phyloP scores from a whole-genome alignment of 2,329 filamentous ascomycete species.

The Fusarium aywerte region DNA sequence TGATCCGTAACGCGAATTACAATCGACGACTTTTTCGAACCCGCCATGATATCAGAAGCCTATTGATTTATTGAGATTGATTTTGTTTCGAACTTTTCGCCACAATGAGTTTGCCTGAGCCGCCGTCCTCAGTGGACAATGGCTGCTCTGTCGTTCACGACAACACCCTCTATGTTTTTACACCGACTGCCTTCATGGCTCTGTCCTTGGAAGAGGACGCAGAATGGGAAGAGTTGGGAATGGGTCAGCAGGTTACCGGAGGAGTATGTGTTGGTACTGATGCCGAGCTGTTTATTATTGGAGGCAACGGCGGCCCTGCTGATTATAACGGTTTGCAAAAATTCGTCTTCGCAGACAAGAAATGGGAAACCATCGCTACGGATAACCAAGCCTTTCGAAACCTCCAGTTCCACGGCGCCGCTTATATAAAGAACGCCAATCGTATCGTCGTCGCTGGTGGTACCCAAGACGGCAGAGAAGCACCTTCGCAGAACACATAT shows the following conservation, averaged over 20 bases:
- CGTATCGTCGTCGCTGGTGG: slow-evolving; percentile 86
- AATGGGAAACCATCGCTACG: slow-evolving; percentile 60
- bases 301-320: slow-evolving; percentile 68
- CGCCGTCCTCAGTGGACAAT: slow-evolving; percentile 74
- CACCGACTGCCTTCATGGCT: slow-evolving; percentile 78
- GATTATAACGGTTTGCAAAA: slow-evolving; percentile 81
- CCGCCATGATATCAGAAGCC: slow-evolving; percentile 45
- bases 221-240: slow-evolving; percentile 73
- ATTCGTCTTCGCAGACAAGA: slow-evolving; percentile 64
- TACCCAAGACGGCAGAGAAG: slow-evolving; percentile 67
- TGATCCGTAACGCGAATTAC: slow-evolving; percentile 30
- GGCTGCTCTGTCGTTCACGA: slow-evolving; percentile 85
- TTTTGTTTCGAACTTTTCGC: slow-evolving; percentile 19
- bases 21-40: slow-evolving; percentile 18
- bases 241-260: slow-evolving; percentile 77
- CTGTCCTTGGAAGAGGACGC: slow-evolving; percentile 75
- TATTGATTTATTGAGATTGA: slow-evolving; percentile 28
- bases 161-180: slow-evolving; percentile 87
- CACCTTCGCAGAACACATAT: slow-evolving; percentile 78
- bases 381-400: slow-evolving; percentile 60
- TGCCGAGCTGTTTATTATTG: slow-evolving; percentile 81
- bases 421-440: slow-evolving; percentile 76
- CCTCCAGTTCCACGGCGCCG: slow-evolving; percentile 78
- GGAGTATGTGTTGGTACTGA: slow-evolving; percentile 81
- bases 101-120: slow-evolving; percentile 77